phyloP scores from a whole-genome alignment of 352 stramenopile genomes.

The Hyaloperonospora brassicae region DNA sequence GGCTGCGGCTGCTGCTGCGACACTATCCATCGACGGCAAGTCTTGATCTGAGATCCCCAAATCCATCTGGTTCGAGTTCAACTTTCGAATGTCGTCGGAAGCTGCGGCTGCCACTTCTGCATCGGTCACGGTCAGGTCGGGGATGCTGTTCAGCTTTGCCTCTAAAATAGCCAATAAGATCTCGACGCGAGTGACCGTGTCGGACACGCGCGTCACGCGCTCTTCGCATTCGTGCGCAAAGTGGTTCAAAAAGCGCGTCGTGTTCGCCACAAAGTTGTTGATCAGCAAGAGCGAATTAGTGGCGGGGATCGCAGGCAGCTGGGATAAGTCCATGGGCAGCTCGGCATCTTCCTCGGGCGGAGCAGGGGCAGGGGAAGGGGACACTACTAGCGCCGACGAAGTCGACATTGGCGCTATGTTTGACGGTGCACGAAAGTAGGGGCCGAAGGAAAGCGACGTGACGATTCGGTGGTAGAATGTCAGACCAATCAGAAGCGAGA shows the following conservation, averaged over 20 bases:
- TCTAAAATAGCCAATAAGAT: conserved; percentile 80
- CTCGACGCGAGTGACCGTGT: conserved; percentile 73
- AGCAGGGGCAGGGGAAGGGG: conserved; percentile 4
- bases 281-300: conserved; percentile 75
- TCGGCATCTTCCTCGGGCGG: conserved; percentile 51
- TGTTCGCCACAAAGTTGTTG: conserved; percentile 86
- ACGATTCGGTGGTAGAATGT: too few species aligned
- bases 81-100: conserved; percentile 6
- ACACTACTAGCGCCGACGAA: conserved; percentile 51
- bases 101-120: conserved; percentile 38
- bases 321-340: conserved; percentile 66
- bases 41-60: conserved; percentile 65
- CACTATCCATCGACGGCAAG: conserved; percentile 45
- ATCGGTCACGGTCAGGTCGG: conserved; percentile 65
- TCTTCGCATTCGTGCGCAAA: conserved; percentile 81
- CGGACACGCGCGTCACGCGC: conserved; percentile 58
- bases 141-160: conserved; percentile 79
- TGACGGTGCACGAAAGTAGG: too few species aligned
- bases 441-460: too few species aligned
- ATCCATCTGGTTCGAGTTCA: conserved; percentile 22
- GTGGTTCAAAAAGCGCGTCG: conserved; percentile 80
- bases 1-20: conserved; percentile 9
- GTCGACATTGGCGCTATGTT: conserved; percentile 30
- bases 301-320: conserved; percentile 65
- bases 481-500: too few species aligned